Conservation (phyloP, 208 protist genomes). For the Trypanosoma lewisi region DNA sequence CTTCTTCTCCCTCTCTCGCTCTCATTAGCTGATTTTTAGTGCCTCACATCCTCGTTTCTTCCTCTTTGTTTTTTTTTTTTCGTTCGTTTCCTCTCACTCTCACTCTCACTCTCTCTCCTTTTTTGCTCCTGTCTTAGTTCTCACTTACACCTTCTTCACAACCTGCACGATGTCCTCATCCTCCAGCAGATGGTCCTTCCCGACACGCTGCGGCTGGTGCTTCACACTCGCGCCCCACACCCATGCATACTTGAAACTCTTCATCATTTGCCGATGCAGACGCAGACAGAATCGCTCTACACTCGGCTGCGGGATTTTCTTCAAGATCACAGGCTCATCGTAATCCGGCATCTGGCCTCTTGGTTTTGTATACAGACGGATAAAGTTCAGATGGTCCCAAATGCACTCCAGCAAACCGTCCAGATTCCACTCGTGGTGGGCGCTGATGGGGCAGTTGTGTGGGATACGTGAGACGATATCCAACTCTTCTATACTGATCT, state of each 20-base stretch:
- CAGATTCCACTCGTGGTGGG: slow-evolving; percentile 97
- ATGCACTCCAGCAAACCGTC: slow-evolving; percentile 98
- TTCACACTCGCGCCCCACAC: slow-evolving; percentile 98
- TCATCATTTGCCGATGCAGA: slow-evolving; percentile 97
- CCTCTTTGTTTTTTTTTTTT: slow-evolving; percentile 15
- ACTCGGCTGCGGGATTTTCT: slow-evolving; percentile 74
- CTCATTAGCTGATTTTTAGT: slow-evolving; percentile 12
- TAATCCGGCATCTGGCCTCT: slow-evolving; percentile 98
- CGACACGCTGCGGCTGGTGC: slow-evolving; percentile 96
- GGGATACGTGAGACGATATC: slow-evolving; percentile 95
- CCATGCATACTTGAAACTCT: slow-evolving; percentile 98
- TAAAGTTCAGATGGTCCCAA: slow-evolving; percentile 98
- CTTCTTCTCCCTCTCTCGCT: slow-evolving; percentile 2
- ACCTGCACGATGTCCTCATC: slow-evolving; percentile 99
- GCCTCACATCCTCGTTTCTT: slow-evolving; percentile 1
- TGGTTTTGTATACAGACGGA: slow-evolving; percentile 98
- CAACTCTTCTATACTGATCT: slow-evolving; percentile 97
- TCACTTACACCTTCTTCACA: slow-evolving; percentile 94
- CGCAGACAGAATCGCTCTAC: slow-evolving; percentile 96
- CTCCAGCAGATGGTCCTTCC: slow-evolving; percentile 96
- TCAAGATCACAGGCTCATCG: slow-evolving; percentile 96
- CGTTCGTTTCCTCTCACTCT: slow-evolving; percentile 3
- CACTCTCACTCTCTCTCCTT: slow-evolving; percentile 7
- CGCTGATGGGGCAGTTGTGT: slow-evolving; percentile 96
- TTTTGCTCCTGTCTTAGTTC: slow-evolving; percentile 4